Evolutionary conservation across 1,139 yeast genomes (phyloP).

Genomic region (Taiozyma sp.): DNA sequence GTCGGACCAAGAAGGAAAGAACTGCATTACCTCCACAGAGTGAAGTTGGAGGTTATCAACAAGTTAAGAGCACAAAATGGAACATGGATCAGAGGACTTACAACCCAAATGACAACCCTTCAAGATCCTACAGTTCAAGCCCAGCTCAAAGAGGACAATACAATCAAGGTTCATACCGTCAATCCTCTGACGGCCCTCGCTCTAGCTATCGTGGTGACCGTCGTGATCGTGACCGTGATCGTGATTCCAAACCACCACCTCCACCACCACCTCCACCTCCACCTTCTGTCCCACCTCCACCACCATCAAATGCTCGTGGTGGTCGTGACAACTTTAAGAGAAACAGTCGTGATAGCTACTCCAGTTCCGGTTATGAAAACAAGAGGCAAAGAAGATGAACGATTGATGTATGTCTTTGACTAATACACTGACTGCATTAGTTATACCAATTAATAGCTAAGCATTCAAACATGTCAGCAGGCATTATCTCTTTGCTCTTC

Average conservation of each 20-base stretch:
- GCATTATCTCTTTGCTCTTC: too few species aligned
- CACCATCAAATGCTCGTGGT: not conserved
- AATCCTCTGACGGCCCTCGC: not conserved
- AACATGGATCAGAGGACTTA: not conserved
- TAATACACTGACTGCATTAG: too few species aligned
- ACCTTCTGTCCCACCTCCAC: constrained; percentile 1
- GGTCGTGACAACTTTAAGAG: not conserved
- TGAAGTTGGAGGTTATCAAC: not conserved
- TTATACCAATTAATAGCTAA: too few species aligned
- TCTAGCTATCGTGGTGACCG: not conserved
- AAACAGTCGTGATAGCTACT: not conserved
- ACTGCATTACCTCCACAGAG: not conserved
- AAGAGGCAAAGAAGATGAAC: constrained; percentile 7
- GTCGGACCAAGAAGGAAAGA: not conserved
- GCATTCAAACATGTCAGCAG: too few species aligned
- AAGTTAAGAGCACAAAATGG: not conserved
- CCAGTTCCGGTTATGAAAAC: constrained; percentile 4
- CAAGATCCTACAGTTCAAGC: not conserved
- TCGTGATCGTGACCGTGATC: not conserved
- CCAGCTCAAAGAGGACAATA: not conserved
- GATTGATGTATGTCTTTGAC: not conserved
- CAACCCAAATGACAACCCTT: not conserved
- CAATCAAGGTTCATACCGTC: not conserved
- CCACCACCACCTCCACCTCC: constrained; percentile 1
- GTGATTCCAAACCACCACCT: constrained; percentile 1